Conservation (phyloP, 345 rosid genomes). For the Carallia pectinifolia region DNA sequence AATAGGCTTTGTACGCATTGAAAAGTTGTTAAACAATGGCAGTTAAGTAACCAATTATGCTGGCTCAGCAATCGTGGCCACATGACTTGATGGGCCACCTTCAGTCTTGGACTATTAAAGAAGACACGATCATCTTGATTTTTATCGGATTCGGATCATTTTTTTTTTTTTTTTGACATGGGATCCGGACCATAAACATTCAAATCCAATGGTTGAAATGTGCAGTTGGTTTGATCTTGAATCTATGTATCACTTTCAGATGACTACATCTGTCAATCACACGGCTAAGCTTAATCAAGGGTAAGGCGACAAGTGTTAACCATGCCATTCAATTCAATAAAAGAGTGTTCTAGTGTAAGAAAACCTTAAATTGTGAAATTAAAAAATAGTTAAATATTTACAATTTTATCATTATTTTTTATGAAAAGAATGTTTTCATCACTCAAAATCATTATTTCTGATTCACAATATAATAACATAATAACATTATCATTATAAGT, state of each 20-base stretch:
- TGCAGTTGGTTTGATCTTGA: slow-evolving; percentile 25
- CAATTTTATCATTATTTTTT: too few species aligned
- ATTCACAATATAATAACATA: too few species aligned
- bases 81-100: slow-evolving; percentile 51
- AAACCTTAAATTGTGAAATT: too few species aligned
- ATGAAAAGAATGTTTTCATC: too few species aligned
- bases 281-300: neutral
- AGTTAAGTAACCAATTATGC: slow-evolving; percentile 20
- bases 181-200: neutral
- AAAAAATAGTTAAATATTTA: too few species aligned
- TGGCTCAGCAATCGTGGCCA: slow-evolving; percentile 31
- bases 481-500: too few species aligned
- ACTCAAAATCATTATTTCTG: too few species aligned
- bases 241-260: slow-evolving; percentile 16
- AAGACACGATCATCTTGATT: slow-evolving; percentile 10
- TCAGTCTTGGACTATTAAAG: slow-evolving; percentile 24
- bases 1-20: neutral
- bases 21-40: slow-evolving; percentile 2
- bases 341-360: too few species aligned
- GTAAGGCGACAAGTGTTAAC: neutral
- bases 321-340: slow-evolving; percentile 3
- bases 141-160: neutral
- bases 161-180: too few species aligned
- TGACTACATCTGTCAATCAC: slow-evolving; percentile 8
- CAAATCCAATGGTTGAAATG: slow-evolving; percentile 9